Evolutionary conservation across 805 yeast genomes (phyloP), one percentile per base, ranked within the genome.

Genomic region (Ogataea ganodermae): DNA sequence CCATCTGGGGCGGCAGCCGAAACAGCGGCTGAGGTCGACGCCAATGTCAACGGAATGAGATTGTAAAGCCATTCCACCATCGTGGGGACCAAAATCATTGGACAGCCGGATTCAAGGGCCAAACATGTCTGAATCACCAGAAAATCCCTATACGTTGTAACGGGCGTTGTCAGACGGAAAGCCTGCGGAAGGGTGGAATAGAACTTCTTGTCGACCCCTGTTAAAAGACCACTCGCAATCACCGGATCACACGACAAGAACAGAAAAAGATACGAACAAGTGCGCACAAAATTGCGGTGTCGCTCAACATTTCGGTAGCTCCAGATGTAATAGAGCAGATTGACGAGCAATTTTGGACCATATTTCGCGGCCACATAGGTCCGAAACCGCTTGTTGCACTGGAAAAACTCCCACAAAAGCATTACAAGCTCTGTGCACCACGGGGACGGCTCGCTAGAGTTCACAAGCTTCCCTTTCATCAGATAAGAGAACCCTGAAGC

Each of bases 351-450:
- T 54, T 84, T 84, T 24, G 75, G 70, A 2, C 82, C 76, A 10
- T 38, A 35, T 37, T 73, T 70, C 12, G 73, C 71, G 2, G 74
- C 65, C 24, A 81, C 66, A 42, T 72, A 68, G 14, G 61, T 58
- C 48, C 74, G 74, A 57, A 85, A 83, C 41, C 65, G 66, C 49
- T 72, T 72, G 66, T 92, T 92, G 56, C 89, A 83, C 60, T 88
- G 92, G 27, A 80, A 67, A 35, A 89, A 67, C 57, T 87, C 96
- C 87, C 96, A 88, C 13, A 86, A 55, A 7, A 91, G 61, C 61
- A 85, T 74, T 5, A 80, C 65, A n/a, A 78, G 60, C 58, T 85
- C 91, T 3, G 73, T 67, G 2, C 81, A 63, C 84, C 90, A 73
- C 16, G 74, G 57, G 4, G 65, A 51, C 1, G 63, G 58, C 6